Base-by-base conservation (phyloP, 2,329 filamentous ascomycete genomes). In the Gliomastix tumulicola region DNA sequence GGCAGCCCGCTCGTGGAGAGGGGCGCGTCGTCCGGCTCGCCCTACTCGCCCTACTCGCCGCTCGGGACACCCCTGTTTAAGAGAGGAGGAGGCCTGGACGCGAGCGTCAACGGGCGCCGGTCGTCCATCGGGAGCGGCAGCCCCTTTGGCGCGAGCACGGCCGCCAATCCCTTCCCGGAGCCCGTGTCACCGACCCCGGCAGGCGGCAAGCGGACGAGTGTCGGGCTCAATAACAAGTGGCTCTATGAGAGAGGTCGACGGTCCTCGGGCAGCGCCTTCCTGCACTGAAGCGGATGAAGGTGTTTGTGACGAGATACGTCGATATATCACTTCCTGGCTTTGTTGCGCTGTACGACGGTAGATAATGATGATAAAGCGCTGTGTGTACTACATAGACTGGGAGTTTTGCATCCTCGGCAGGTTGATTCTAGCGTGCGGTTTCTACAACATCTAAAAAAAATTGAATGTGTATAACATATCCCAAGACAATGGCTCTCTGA, bases 191-290 rank as follows among this genome's bases (percentile, higher is more conserved):
- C 85, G 2, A 89, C 80, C 44, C 84, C 86, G 1, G 63, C 64
- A 6, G 62, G 68, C 6, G 71, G 74, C 25, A 88, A 84, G 63
- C 74, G 79, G 39, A 80, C 82, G 30, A 88, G 78, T 46, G 78
- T 94, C 36, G 79, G 80, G 1, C 54, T 96, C 53, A 96, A 90
- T 60, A 95, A 80, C 65, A 94, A 92, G 64, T 97, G 90, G 90
- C 61, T 96, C 41, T 97, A 95, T 54, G 88, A 96, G 60, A 86
- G 81, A 62, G 83, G 84, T 49, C 66, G 79, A 55, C 56, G 79
- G 55, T 64, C 72, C 47, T 67, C 70, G 35, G 57, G 66, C 10
- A 68, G 57, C 38, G 51, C 59, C 21, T 69, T 21, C 20, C 6
- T 22, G 16, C 30, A 19, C 21, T 32, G 16, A 18, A n/a, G n/a